Evolutionary conservation across 441 rosid species (phyloP).

Genomic region (Dalechampia spathulata): DNA sequence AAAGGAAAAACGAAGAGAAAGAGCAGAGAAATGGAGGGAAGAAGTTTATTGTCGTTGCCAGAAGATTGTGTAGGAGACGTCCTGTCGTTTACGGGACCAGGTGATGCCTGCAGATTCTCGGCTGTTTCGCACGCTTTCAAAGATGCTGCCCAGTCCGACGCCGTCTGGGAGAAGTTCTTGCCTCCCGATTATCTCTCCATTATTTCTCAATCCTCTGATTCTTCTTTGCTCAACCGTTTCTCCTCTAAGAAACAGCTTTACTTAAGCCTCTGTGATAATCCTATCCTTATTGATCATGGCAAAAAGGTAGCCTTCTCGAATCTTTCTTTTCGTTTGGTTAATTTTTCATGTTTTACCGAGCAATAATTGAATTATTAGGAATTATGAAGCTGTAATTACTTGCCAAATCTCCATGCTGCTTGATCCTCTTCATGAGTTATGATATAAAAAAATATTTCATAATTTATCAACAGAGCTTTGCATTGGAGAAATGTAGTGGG

Average conservation of each 20-base stretch:
- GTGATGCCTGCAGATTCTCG: slow-evolving; percentile 34
- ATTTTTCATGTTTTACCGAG: too few relatives aligned
- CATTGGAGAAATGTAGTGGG: slow-evolving; percentile 43
- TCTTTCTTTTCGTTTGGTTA: too few relatives aligned
- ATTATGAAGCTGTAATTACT: too few relatives aligned
- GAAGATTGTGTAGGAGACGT: slow-evolving; percentile 13
- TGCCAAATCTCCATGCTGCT: too few relatives aligned
- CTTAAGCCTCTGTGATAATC: slow-evolving; percentile 35
- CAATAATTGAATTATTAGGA: too few relatives aligned
- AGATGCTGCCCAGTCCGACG: slow-evolving; percentile 40
- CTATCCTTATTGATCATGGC: slow-evolving; percentile 42
- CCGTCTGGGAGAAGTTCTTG: slow-evolving; percentile 48
- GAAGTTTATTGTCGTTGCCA: slow-evolving; percentile 3
- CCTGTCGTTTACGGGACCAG: slow-evolving; percentile 10
- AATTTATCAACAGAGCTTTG: slow-evolving; percentile 44
- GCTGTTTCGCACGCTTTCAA: slow-evolving; percentile 30
- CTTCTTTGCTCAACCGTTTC: slow-evolving; percentile 7
- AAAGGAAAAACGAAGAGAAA: background rate
- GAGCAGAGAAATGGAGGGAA: background rate
- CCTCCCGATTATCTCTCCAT: slow-evolving; percentile 28
- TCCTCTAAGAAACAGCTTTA: slow-evolving; percentile 39
- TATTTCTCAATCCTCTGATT: slow-evolving; percentile 9
- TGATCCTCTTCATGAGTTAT: too few relatives aligned
- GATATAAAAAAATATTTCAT: too few relatives aligned
- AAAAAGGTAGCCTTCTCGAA: slow-evolving; percentile 49